A percentile compares a stretch with the other conserved stretches of the same genome.
These are phyloP conservation scores for Diversispora eburnea DNA, from an alignment of 192 early-diverging fungal species.

Conservation along the genomic window DNA sequence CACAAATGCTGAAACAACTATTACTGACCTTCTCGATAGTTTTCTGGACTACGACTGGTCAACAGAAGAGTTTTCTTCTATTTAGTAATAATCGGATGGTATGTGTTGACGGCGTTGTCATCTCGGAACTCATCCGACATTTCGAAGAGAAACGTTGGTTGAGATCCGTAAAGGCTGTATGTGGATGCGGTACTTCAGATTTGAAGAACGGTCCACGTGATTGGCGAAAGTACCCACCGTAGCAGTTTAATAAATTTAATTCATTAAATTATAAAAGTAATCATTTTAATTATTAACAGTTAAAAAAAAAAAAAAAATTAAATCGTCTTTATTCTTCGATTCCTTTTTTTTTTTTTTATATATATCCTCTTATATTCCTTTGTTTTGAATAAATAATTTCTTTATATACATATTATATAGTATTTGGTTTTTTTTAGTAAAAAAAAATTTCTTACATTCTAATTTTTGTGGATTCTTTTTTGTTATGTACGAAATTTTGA, in stretches of 20 bases:
- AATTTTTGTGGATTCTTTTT: too few relatives aligned
- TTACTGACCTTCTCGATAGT: conserved; percentile 49
- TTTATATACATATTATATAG: too few relatives aligned
- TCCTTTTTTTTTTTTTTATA: too few relatives aligned
- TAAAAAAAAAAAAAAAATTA: too few relatives aligned
- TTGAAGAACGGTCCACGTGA: conserved; percentile 17
- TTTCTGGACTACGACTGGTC: conserved; percentile 48
- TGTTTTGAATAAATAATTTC: too few relatives aligned
- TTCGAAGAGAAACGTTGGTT: conserved; percentile 12
- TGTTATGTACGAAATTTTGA: too few relatives aligned
- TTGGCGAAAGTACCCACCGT: conserved; percentile 27
- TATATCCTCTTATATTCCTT: too few relatives aligned
- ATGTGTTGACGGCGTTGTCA: conserved; percentile 27
- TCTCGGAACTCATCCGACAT: conserved; percentile 22
- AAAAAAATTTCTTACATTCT: too few relatives aligned
- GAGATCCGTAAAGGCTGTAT: conserved; percentile 29
- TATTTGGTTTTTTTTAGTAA: too few relatives aligned
- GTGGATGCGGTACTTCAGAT: conserved; percentile 15
- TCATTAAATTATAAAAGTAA: too few relatives aligned
- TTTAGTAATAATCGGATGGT: conserved; percentile 12
- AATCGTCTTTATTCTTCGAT: too few relatives aligned
- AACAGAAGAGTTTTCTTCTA: conserved; percentile 22
- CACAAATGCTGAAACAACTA: conserved; percentile 41
- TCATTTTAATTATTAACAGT: too few relatives aligned
- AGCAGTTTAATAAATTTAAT: background rate